Conservation (phyloP, 1,284 basidiomycete species). For the Tausonia pullulans region DNA sequence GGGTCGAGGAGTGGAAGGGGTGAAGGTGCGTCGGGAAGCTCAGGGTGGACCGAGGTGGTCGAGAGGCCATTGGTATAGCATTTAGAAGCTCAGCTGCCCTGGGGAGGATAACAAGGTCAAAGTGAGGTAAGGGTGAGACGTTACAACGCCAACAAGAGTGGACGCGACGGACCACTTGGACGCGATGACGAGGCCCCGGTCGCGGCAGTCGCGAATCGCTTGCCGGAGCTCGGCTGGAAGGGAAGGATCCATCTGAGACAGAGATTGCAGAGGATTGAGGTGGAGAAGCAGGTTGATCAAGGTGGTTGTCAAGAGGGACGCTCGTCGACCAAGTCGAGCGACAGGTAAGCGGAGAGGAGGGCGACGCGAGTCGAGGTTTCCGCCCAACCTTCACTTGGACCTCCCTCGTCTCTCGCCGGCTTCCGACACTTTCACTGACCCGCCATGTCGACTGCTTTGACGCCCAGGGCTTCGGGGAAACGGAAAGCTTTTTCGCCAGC, state of each 20-base stretch:
- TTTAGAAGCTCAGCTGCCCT: constrained; percentile 35
- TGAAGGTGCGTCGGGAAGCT: background rate
- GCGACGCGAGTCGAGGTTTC: background rate
- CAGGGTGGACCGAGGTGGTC: constrained; percentile 8
- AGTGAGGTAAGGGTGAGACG: background rate
- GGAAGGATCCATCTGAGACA: constrained; percentile 1
- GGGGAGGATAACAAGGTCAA: background rate
- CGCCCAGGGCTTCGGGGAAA: background rate
- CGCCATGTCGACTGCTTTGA: background rate
- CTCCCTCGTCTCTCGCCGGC: background rate
- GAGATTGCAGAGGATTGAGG: background rate
- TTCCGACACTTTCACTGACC: background rate
- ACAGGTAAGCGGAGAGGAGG: too few relatives aligned
- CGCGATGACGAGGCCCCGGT: constrained; percentile 32
- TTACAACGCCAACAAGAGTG: background rate
- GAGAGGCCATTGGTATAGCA: constrained; percentile 28
- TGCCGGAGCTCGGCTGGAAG: constrained; percentile 25
- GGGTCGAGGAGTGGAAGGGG: constrained; percentile 4
- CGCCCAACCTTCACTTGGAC: background rate
- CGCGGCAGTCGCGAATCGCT: constrained; percentile 30
- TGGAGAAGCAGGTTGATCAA: background rate
- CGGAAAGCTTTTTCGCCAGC: background rate
- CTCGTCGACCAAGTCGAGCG: background rate
- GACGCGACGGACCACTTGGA: constrained; percentile 31
- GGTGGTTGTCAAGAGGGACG: background rate